These are phyloP conservation scores for Penicillium capsulatum DNA, from an alignment of 2,329 filamentous ascomycete species.

Conservation along the genomic window DNA sequence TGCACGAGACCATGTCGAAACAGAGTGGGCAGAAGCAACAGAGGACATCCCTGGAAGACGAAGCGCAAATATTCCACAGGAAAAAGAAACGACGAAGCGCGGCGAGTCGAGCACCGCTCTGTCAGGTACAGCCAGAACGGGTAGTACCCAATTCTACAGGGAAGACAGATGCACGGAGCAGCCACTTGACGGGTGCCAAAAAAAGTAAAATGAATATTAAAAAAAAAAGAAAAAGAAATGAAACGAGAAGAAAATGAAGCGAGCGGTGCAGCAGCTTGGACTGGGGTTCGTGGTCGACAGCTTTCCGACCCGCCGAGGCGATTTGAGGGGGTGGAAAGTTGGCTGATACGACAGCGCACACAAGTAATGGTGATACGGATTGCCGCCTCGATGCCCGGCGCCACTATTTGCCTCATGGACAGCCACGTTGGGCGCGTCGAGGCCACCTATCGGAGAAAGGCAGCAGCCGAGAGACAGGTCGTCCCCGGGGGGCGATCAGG, in stretches of 20 bases:
- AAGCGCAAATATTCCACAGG: constrained; percentile 26
- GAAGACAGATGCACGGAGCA: constrained; percentile 11
- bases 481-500: constrained; percentile 11
- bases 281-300: constrained; percentile 23
- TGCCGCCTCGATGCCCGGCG: constrained; percentile 20
- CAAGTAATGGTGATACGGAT: constrained; percentile 25
- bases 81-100: constrained; percentile 22
- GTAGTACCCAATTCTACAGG: constrained; percentile 19
- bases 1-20: constrained; percentile 32
- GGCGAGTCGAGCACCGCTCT: constrained; percentile 20
- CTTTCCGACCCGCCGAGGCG: constrained; percentile 21
- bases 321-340: constrained; percentile 15
- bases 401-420: constrained; percentile 21
- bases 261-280: constrained; percentile 7
- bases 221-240: constrained; percentile 20
- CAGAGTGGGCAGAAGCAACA: constrained; percentile 18
- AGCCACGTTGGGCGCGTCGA: constrained; percentile 23
- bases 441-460: constrained; percentile 20
- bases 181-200: too few species aligned
- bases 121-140: constrained; percentile 23
- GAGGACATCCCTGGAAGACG: constrained; percentile 24
- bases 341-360: constrained; percentile 25
- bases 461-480: constrained; percentile 7
- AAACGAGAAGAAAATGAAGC: constrained; percentile 8
- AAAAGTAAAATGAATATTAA: too few species aligned